phyloP scores from a whole-genome alignment of 78 protist species.

The Creolimax fragrantissima region DNA sequence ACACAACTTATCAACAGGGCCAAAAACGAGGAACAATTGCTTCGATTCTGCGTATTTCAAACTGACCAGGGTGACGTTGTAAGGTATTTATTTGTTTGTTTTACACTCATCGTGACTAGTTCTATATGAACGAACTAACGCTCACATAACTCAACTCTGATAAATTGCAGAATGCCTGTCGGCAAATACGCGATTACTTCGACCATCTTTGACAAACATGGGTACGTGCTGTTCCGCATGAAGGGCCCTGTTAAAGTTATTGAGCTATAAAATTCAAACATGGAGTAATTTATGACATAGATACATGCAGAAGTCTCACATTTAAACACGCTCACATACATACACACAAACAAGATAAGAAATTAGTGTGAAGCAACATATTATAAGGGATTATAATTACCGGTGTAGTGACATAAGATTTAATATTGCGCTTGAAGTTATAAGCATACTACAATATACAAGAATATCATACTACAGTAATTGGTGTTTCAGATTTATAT shows the following conservation, averaged over 20 bases:
- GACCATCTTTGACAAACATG: background rate
- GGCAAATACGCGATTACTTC: background rate
- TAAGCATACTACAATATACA: background rate
- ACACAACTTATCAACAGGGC: background rate
- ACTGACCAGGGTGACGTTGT: background rate
- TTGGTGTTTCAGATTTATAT: too few species aligned
- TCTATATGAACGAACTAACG: too few species aligned
- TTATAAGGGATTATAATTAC: background rate
- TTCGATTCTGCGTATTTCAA: background rate
- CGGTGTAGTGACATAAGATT: background rate
- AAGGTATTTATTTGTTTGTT: background rate
- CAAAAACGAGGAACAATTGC: background rate
- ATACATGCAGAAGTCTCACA: background rate
- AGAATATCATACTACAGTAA: too few species aligned
- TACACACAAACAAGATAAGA: background rate
- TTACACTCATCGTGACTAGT: too few species aligned
- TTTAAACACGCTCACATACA: background rate
- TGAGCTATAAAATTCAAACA: background rate
- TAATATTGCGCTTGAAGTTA: background rate
- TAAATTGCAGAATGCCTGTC: background rate
- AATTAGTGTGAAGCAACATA: background rate
- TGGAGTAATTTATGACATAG: background rate
- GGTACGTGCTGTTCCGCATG: conserved; percentile 1
- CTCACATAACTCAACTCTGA: too few species aligned
- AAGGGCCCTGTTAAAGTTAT: background rate